These are phyloP conservation scores for Naganishia sp. DNA, from an alignment of 1,284 basidiomycete species.

Conservation along the genomic window DNA sequence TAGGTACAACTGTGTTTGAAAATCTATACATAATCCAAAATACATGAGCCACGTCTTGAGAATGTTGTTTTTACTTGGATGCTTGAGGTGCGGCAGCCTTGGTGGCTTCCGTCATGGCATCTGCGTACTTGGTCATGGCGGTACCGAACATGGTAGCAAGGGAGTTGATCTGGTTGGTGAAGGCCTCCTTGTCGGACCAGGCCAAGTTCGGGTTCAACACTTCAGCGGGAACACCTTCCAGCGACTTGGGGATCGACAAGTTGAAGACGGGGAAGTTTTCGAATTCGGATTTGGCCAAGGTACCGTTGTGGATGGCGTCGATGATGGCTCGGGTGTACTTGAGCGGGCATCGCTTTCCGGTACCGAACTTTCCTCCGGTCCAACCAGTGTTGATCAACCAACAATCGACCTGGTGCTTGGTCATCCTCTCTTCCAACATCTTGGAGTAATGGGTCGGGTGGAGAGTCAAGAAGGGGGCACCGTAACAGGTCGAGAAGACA, in stretches of 20 bases:
- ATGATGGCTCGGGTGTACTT: constrained; percentile 95
- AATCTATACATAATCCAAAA: constrained; percentile 23
- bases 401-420: constrained; percentile 85
- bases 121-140: constrained; percentile 86
- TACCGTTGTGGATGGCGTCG: constrained; percentile 93
- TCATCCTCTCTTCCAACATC: constrained; percentile 97
- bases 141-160: constrained; percentile 88
- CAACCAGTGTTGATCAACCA: constrained; percentile 99
- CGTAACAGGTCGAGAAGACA: constrained; percentile 99
- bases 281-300: constrained; percentile 80
- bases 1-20: constrained; percentile 12
- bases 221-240: constrained; percentile 83
- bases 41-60: constrained; percentile 11
- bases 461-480: constrained; percentile 97
- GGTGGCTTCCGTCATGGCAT: constrained; percentile 75
- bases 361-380: constrained; percentile 92
- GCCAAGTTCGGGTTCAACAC: constrained; percentile 81
- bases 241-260: constrained; percentile 73
- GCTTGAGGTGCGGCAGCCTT: constrained; percentile 51
- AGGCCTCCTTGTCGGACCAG: constrained; percentile 83
- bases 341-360: constrained; percentile 82
- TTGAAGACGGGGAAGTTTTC: constrained; percentile 79
- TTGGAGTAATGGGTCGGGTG: constrained; percentile 92
- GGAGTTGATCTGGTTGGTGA: constrained; percentile 79
- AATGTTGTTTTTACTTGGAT: background rate